These are phyloP conservation scores for Fraxinus velutina DNA, from an alignment of 305 asterid genomes.

Conservation along the genomic window DNA sequence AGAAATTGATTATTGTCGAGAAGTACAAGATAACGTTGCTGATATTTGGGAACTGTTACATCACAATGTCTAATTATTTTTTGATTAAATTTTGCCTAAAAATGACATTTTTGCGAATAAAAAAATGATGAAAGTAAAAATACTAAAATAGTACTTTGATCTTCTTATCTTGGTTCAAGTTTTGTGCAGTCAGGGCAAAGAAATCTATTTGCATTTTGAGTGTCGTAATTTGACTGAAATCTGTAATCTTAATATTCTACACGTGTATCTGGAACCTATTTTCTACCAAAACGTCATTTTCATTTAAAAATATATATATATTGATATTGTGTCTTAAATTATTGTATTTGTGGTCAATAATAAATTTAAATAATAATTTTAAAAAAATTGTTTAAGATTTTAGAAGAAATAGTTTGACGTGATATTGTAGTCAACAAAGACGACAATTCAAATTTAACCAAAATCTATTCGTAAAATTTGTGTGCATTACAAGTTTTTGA, in stretches of 20 bases:
- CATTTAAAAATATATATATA: not conserved
- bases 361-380: too few species aligned
- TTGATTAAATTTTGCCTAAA: not conserved
- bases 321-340: not conserved
- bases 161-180: not conserved
- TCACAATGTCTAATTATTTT: not conserved
- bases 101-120: not conserved
- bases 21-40: not conserved
- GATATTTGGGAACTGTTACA: not conserved
- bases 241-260: not conserved
- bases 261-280: not conserved
- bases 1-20: not conserved
- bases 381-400: too few species aligned
- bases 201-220: not conserved
- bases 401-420: too few species aligned
- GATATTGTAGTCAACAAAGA: too few species aligned
- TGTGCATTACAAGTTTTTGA: too few species aligned
- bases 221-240: not conserved
- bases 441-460: too few species aligned
- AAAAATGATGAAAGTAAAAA: not conserved
- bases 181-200: not conserved
- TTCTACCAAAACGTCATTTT: not conserved
- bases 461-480: too few species aligned
- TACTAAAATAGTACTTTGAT: not conserved
- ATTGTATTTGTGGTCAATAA: too few species aligned